A percentile compares a stretch with the other conserved stretches of the same genome.
Evolutionary conservation across 202 grass and related monocot species (phyloP).

Genomic region (Panicum hallii): DNA sequence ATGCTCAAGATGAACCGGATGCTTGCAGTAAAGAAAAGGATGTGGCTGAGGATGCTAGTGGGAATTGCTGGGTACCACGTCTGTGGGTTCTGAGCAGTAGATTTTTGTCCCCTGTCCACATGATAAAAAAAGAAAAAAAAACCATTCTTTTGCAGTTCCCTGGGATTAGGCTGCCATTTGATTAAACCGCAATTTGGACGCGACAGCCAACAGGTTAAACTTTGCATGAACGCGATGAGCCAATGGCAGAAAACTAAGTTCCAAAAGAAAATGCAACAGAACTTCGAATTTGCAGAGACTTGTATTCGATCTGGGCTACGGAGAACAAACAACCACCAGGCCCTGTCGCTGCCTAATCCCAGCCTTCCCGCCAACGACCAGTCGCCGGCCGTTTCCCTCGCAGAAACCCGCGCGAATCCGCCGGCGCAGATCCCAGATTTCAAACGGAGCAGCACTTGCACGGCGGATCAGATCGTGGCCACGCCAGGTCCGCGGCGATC

Average conservation of each 20-base stretch:
- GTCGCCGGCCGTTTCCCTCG: neutral
- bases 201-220: neutral
- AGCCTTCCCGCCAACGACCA: constrained; percentile 20
- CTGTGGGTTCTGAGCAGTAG: too few relatives aligned
- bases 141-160: too few relatives aligned
- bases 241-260: neutral
- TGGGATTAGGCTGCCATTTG: neutral
- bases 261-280: neutral
- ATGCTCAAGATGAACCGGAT: too few relatives aligned
- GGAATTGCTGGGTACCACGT: neutral
- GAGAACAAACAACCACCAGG: too few relatives aligned
- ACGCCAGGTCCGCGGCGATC: constrained; percentile 5
- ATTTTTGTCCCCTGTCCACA: neutral
- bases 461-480: neutral
- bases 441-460: neutral
- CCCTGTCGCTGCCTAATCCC: neutral
- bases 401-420: constrained; percentile 27
- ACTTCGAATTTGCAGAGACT: neutral
- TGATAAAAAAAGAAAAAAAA: neutral
- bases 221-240: neutral
- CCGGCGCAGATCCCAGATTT: neutral
- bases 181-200: neutral
- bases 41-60: neutral
- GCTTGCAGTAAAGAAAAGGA: too few relatives aligned
- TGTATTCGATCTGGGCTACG: too few relatives aligned